Base-by-base conservation (phyloP, 495 filamentous ascomycete genomes). In the Schizothecium vesticola region DNA sequence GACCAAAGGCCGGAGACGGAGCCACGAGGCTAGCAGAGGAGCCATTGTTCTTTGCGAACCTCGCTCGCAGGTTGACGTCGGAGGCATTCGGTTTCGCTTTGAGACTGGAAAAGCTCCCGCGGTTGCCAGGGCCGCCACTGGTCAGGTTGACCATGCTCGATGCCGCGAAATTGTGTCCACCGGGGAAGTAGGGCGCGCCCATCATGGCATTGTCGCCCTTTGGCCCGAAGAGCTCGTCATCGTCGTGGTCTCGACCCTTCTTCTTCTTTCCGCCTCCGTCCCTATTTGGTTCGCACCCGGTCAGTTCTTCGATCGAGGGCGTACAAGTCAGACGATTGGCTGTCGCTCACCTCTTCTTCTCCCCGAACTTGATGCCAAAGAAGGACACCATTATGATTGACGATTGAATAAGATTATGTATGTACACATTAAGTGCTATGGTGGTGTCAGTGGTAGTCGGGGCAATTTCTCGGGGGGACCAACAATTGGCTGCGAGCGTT, bases 271-370 rank as follows among this genome's bases (percentile, higher is more conserved):
- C 59, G 73, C 59, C 56, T 69, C 75, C 67, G 73, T 74, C 67
- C 70, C 69, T 59, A 66, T 63, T 29, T 76, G 75, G 61, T 31
- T 66, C 67, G 71, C 60, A 56, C 63, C 71, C 16, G 6, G 36
- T 51, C 43, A 51, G 43, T 51, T 6, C 19, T 13, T 51, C 64
- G 63, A 67, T 72, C 70, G 55, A 5, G 59, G 24, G 55, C 28
- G 26, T 24, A 31, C 51, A 22, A 10, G 33, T 8, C 1, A 6
- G 5, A n/a, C 3, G 16, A 1, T 22, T 4, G 10, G 22, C 21
- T 36, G 31, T 19, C 51, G 77, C 81, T 79, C 72, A 84, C 81
- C 83, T 84, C 74, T 84, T 84, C 72, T 80, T 83, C 56, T 77
- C 78, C 24, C 81, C 80, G 61, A 84, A 74, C 72, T 79, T 81